These are phyloP conservation scores for Turnera subulata DNA, from an alignment of 345 rosid species.

Conservation along the genomic window DNA sequence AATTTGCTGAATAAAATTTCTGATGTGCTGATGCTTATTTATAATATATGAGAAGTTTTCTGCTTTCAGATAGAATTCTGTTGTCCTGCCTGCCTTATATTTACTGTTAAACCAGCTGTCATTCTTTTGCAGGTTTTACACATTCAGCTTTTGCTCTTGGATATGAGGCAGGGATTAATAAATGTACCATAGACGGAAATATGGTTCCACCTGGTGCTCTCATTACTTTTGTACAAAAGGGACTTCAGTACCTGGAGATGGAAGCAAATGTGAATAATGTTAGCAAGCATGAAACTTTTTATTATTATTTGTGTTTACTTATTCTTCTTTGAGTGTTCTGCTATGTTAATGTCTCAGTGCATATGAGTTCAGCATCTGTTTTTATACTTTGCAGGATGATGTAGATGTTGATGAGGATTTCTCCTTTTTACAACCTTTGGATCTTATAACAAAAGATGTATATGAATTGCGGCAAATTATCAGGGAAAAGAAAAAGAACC, in stretches of 20 bases:
- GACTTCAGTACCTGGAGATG: conserved; percentile 97
- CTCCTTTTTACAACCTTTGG: conserved; percentile 93
- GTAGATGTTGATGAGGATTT: conserved; percentile 88
- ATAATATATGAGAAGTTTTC: not conserved
- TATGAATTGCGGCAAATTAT: conserved; percentile 68
- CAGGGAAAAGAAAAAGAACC: conserved; percentile 65
- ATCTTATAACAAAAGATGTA: conserved; percentile 89
- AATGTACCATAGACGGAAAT: conserved; percentile 83
- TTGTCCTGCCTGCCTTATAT: too few species aligned
- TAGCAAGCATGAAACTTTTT: conserved; percentile 30
- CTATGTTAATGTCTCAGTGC: conserved; percentile 6
- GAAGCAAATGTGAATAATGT: conserved; percentile 89
- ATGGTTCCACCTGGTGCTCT: conserved; percentile 96
- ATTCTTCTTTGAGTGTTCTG: conserved; percentile 4
- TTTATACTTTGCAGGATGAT: conserved; percentile 61
- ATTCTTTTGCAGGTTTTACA: conserved; percentile 54
- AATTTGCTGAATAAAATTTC: too few species aligned
- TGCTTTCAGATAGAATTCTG: not conserved
- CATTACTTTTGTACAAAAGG: conserved; percentile 82
- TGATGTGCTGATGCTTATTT: too few species aligned
- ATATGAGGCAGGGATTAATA: conserved; percentile 87
- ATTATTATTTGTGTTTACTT: conserved; percentile 5
- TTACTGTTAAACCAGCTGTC: too few species aligned
- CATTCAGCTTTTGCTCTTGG: conserved; percentile 92
- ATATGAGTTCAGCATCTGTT: conserved; percentile 28